Conservation (phyloP, 345 rosid genomes). For the Camelina laxa region DNA sequence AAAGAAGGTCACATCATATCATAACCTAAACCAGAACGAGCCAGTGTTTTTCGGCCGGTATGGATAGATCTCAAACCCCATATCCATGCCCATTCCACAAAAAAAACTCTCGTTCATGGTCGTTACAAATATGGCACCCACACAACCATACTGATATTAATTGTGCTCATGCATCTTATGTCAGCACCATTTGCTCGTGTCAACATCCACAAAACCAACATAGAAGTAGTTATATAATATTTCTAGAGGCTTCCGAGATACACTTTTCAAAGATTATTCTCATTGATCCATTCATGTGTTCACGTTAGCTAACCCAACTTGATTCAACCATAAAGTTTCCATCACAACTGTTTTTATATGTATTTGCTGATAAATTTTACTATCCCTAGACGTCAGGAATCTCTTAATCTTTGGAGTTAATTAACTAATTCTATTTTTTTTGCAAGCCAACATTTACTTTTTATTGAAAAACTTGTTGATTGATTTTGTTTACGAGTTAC, state of each 20-base stretch:
- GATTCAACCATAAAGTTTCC: neutral
- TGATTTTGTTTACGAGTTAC: neutral
- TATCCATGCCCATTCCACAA: constrained; percentile 26
- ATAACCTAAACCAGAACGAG: neutral
- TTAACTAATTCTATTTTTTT: neutral
- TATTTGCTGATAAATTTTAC: neutral
- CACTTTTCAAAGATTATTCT: constrained; percentile 25
- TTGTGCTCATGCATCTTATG: constrained; percentile 30
- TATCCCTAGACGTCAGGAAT: neutral
- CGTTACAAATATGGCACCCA: constrained; percentile 1
- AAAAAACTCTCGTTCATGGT: constrained; percentile 13
- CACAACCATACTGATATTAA: neutral
- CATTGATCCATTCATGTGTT: constrained; percentile 24
- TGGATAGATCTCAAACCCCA: neutral
- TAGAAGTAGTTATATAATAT: constrained; percentile 7
- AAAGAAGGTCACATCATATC: neutral
- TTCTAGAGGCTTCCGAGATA: constrained; percentile 27
- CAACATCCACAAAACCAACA: constrained; percentile 15
- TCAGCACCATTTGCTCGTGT: constrained; percentile 12
- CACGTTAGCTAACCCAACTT: neutral
- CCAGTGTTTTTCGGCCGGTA: neutral
- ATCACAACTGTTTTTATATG: neutral
- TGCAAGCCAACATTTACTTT: neutral
- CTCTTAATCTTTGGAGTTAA: neutral
- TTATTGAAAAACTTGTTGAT: neutral